A percentile compares a stretch with the other conserved stretches of the same genome.
phyloP scores from a whole-genome alignment of 1,284 basidiomycete genomes.

The Malassezia nana region DNA sequence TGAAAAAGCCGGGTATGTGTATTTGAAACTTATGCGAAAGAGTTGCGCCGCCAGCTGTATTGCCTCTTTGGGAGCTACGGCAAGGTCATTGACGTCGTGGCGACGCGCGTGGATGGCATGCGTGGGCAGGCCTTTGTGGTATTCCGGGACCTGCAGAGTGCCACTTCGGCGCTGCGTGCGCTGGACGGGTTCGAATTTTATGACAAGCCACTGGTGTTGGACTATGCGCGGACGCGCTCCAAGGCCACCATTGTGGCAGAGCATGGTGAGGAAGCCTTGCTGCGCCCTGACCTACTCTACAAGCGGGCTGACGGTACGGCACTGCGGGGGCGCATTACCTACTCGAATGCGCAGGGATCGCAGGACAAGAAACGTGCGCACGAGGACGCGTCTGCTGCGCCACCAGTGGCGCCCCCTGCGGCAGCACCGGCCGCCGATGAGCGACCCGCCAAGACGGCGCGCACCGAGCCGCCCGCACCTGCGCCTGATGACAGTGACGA shows the following conservation, averaged over 20 bases:
- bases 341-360: slow-evolving; percentile 54
- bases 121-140: slow-evolving; percentile 93
- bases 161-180: slow-evolving; percentile 79
- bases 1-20: slow-evolving; percentile 66
- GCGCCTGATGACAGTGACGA: slow-evolving; percentile 52
- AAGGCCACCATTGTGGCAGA: slow-evolving; percentile 58
- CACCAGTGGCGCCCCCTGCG: slow-evolving; percentile 17
- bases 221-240: slow-evolving; percentile 74
- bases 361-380: slow-evolving; percentile 59
- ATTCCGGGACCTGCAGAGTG: slow-evolving; percentile 74
- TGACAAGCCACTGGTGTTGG: slow-evolving; percentile 78
- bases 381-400: slow-evolving; percentile 42
- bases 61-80: slow-evolving; percentile 87
- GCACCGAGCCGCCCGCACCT: slow-evolving; percentile 16
- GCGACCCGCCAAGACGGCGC: slow-evolving; percentile 17
- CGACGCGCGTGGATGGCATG: slow-evolving; percentile 76
- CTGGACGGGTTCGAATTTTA: slow-evolving; percentile 87
- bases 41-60: slow-evolving; percentile 72
- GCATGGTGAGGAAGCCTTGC: slow-evolving; percentile 29
- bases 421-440: slow-evolving; percentile 15
- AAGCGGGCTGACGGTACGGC: slow-evolving; percentile 20
- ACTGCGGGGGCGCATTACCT: slow-evolving; percentile 27
- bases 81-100: slow-evolving; percentile 82
- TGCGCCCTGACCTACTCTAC: slow-evolving; percentile 21
- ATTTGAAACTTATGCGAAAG: slow-evolving; percentile 46